A percentile compares a stretch with the other conserved stretches of the same genome.
These are phyloP conservation scores for Smittium culicis DNA, from an alignment of 371 early-diverging fungal genomes.

Conservation along the genomic window DNA sequence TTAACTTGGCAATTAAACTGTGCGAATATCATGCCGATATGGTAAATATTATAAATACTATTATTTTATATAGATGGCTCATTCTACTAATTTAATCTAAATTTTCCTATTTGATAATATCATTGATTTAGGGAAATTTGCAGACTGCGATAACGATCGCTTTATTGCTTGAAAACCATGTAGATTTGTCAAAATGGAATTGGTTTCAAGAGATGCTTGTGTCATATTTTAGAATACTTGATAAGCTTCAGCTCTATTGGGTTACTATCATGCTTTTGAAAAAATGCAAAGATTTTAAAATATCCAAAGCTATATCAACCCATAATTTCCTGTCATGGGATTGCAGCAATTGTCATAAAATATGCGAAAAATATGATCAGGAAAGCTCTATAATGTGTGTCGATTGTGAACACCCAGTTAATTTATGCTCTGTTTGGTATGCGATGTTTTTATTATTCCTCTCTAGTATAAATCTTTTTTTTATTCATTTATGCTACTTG, in stretches of 20 bases:
- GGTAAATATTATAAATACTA: no score
- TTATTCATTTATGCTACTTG: background rate
- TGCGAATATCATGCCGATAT: constrained; percentile 29
- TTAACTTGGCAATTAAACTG: constrained; percentile 22
- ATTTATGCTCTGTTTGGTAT: constrained; percentile 20
- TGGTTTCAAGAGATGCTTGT: constrained; percentile 20
- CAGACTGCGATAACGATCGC: constrained; percentile 32
- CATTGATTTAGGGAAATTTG: constrained; percentile 24
- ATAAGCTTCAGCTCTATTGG: constrained; percentile 16
- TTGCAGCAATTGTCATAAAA: constrained; percentile 6
- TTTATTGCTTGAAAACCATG: constrained; percentile 29
- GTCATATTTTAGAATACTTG: constrained; percentile 25
- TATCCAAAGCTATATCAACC: background rate
- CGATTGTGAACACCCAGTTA: constrained; percentile 16
- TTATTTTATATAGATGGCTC: no score
- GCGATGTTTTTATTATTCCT: background rate
- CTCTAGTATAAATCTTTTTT: background rate
- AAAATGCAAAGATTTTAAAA: background rate
- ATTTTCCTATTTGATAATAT: no score
- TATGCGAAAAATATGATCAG: background rate
- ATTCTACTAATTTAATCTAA: no score
- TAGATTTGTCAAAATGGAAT: constrained; percentile 21
- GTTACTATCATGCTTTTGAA: constrained; percentile 24
- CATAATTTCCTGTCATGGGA: constrained; percentile 6
- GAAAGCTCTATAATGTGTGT: constrained; percentile 7